A percentile compares a stretch with the other conserved stretches of the same genome.
These are phyloP conservation scores for Mycocentrospora acerina DNA, from an alignment of 2,329 filamentous ascomycete genomes.

Conservation along the genomic window DNA sequence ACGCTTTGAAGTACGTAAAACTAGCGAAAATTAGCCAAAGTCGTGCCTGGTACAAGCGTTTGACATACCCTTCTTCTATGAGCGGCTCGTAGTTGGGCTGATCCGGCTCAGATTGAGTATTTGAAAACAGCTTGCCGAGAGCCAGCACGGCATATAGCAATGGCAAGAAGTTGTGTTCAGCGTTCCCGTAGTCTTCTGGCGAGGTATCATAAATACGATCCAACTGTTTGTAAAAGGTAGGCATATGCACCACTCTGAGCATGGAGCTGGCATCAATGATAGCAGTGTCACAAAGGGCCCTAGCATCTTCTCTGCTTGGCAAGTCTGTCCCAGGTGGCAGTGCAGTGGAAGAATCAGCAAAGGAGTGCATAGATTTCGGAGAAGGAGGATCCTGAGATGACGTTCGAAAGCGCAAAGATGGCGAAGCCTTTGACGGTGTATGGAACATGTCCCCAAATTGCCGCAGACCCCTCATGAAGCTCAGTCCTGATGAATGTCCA, in stretches of 20 bases:
- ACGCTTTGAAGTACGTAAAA: conserved; percentile 53
- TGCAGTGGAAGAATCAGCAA: conserved; percentile 49
- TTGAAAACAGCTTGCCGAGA: conserved; percentile 51
- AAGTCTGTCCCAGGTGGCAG: conserved; percentile 56
- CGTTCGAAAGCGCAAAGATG: conserved; percentile 58
- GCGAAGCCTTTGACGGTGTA: conserved; percentile 58
- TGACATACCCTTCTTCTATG: conserved; percentile 49
- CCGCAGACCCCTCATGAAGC: conserved; percentile 85
- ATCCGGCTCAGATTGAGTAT: conserved; percentile 40
- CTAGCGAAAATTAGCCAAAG: conserved; percentile 28
- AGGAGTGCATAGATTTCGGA: conserved; percentile 66
- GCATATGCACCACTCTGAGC: conserved; percentile 75
- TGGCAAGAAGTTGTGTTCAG: conserved; percentile 51
- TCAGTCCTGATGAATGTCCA: conserved; percentile 86
- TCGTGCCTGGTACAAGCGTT: background rate
- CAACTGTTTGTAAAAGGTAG: conserved; percentile 75
- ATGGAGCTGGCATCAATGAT: conserved; percentile 64
- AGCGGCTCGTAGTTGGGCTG: conserved; percentile 47
- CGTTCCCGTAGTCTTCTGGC: conserved; percentile 46
- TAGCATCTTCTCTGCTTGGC: conserved; percentile 63
- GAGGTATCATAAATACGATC: conserved; percentile 75
- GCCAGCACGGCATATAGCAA: conserved; percentile 52
- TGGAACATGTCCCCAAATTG: conserved; percentile 79
- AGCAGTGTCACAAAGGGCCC: conserved; percentile 59
- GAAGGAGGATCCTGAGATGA: conserved; percentile 67